Evolutionary conservation across 306 rosid genomes (phyloP).

Genomic region (Clitoria ternatea): DNA sequence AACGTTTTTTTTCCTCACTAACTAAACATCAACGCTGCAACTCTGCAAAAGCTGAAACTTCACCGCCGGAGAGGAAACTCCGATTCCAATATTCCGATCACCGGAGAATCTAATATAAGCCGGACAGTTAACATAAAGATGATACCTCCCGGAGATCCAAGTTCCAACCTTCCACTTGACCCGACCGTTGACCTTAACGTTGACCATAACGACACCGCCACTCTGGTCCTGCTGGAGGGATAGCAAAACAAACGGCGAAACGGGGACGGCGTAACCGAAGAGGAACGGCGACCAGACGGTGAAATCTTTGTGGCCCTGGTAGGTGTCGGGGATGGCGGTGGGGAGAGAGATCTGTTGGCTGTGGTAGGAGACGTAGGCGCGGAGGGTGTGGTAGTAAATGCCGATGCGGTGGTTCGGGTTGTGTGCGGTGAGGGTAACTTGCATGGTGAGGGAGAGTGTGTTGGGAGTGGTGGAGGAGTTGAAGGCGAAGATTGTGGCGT

Average conservation of each 20-base stretch:
- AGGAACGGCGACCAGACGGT: conserved; percentile 74
- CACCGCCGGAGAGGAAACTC: conserved; percentile 28
- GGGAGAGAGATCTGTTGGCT: conserved; percentile 58
- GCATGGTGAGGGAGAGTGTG: conserved; percentile 46
- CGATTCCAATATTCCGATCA: conserved; percentile 10
- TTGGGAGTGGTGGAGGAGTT: conserved; percentile 37
- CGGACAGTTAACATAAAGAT: conserved; percentile 59
- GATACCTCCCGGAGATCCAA: conserved; percentile 66
- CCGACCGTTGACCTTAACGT: conserved; percentile 49
- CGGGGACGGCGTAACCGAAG: conserved; percentile 41
- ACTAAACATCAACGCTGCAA: conserved; percentile 61
- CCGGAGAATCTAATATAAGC: conserved; percentile 51
- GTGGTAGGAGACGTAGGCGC: conserved; percentile 47
- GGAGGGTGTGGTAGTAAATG: conserved; percentile 43
- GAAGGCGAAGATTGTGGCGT: conserved; percentile 61
- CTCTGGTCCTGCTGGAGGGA: conserved; percentile 45
- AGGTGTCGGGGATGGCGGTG: conserved; percentile 42
- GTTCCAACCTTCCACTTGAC: conserved; percentile 79
- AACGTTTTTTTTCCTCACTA: not conserved
- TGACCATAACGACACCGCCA: conserved; percentile 39
- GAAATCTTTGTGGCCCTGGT: conserved; percentile 63
- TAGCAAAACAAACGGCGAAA: conserved; percentile 40
- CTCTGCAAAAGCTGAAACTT: conserved; percentile 55
- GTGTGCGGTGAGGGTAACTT: conserved; percentile 47
- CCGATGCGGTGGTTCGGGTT: conserved; percentile 67